Percentiles rank a stretch among this genome's conserved stretches.
Evolutionary conservation across 352 stramenopile genomes (phyloP).

Genomic region (Pythium phragmiticola): DNA sequence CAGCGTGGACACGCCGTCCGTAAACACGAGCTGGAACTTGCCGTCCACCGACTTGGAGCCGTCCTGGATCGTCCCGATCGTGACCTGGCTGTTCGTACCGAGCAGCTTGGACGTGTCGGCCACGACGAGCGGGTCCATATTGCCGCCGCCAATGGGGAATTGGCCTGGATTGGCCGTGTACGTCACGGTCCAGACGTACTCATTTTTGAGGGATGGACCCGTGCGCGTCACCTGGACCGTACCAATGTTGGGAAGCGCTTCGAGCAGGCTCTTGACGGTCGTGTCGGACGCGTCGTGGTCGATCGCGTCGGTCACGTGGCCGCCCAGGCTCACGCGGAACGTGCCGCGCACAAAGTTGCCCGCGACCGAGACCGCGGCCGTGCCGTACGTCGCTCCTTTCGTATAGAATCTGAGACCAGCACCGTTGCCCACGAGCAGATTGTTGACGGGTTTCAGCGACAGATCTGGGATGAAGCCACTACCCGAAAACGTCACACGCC

Average conservation of each 20-base stretch:
- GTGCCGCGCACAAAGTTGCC: constrained; percentile 89
- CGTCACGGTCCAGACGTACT: constrained; percentile 94
- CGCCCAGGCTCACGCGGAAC: constrained; percentile 89
- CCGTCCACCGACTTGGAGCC: constrained; percentile 65
- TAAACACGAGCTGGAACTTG: constrained; percentile 55
- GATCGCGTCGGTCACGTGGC: constrained; percentile 87
- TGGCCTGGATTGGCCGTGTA: constrained; percentile 92
- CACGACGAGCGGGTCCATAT: constrained; percentile 45
- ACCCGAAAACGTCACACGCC: constrained; percentile 89
- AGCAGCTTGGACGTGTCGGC: constrained; percentile 42
- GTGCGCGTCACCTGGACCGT: constrained; percentile 84
- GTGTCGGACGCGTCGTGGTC: constrained; percentile 92
- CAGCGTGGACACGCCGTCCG: constrained; percentile 39
- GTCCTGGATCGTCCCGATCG: constrained; percentile 33
- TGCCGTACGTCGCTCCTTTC: constrained; percentile 41
- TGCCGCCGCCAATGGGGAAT: constrained; percentile 83
- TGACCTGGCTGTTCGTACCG: constrained; percentile 44
- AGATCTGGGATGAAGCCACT: constrained; percentile 90
- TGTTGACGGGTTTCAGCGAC: constrained; percentile 68
- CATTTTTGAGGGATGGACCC: constrained; percentile 81
- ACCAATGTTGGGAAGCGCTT: constrained; percentile 93
- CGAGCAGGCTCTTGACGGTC: constrained; percentile 88
- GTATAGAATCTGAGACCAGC: constrained; percentile 80
- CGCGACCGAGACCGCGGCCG: constrained; percentile 49
- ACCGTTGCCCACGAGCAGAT: constrained; percentile 86